Evolutionary conservation across 352 stramenopile species (phyloP).

Genomic region (Phytophthora tentaculata): DNA sequence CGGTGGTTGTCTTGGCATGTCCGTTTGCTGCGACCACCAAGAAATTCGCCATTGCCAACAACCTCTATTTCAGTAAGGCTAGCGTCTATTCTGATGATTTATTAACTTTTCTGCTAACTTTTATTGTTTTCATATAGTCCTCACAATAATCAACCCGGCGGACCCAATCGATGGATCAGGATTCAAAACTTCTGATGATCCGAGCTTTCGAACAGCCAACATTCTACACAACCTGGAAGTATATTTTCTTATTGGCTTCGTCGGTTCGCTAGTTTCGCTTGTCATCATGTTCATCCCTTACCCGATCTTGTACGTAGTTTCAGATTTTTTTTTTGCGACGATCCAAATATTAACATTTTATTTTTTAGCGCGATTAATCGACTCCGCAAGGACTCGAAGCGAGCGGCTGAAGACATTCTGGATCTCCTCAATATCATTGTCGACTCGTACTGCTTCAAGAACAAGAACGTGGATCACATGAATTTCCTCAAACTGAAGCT

Average conservation of each 20-base stretch:
- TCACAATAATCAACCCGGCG: conserved; percentile 77
- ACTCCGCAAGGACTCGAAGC: conserved; percentile 51
- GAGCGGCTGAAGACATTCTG: conserved; percentile 60
- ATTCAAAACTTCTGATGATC: conserved; percentile 61
- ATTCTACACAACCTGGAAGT: conserved; percentile 71
- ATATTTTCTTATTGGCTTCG: conserved; percentile 72
- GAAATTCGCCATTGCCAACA: conserved; percentile 83
- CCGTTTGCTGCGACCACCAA: conserved; percentile 77
- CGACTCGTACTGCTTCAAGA: conserved; percentile 89
- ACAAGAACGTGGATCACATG: conserved; percentile 86
- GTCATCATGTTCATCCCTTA: conserved; percentile 77
- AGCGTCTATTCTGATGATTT: neutral
- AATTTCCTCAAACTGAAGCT: conserved; percentile 80
- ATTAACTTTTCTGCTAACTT: neutral
- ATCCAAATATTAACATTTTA: conserved; percentile 12
- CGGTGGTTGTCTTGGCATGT: conserved; percentile 56
- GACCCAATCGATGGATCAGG: conserved; percentile 47
- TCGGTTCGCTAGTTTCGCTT: conserved; percentile 68
- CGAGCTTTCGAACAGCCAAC: conserved; percentile 56
- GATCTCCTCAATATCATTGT: conserved; percentile 83
- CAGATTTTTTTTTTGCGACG: neutral
- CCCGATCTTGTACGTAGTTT: conserved; percentile 70
- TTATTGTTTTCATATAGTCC: conserved; percentile 36
- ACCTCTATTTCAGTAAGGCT: conserved; percentile 76
- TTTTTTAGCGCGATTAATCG: conserved; percentile 56